These are phyloP conservation scores for Discostella pseudostelligera DNA, from an alignment of 108 stramenopile species.

Conservation along the genomic window DNA sequence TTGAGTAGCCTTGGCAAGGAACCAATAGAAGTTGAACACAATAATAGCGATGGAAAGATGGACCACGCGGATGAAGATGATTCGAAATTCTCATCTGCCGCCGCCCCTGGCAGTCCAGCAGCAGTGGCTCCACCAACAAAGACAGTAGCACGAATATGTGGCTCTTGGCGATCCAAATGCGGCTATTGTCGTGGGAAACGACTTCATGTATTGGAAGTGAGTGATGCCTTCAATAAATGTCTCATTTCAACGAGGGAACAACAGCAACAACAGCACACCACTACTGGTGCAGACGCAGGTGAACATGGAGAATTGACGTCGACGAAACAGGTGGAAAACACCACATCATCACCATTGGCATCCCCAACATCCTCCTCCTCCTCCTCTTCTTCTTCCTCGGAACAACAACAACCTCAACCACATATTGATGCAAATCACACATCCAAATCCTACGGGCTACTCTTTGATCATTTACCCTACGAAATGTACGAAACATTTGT, in stretches of 20 bases:
- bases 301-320: background rate
- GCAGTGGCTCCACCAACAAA: background rate
- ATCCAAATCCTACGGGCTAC: conserved; percentile 67
- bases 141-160: conserved; percentile 51
- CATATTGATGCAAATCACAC: conserved; percentile 35
- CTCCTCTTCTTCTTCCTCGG: too few species aligned
- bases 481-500: conserved; percentile 61
- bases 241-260: conserved; percentile 12
- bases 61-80: too few species aligned
- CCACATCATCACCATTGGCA: too few species aligned
- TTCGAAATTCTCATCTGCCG: too few species aligned
- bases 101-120: too few species aligned
- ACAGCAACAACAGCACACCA: background rate
- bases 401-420: conserved; percentile 2
- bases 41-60: too few species aligned
- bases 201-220: conserved; percentile 29
- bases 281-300: background rate
- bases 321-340: background rate
- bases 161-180: conserved; percentile 56
- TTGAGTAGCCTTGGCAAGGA: too few species aligned
- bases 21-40: too few species aligned
- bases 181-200: conserved; percentile 77
- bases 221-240: conserved; percentile 33
- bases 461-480: conserved; percentile 57
- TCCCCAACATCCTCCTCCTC: too few species aligned